These are phyloP conservation scores for Mucor saturninus DNA, from an alignment of 371 early-diverging fungal species.

Conservation along the genomic window DNA sequence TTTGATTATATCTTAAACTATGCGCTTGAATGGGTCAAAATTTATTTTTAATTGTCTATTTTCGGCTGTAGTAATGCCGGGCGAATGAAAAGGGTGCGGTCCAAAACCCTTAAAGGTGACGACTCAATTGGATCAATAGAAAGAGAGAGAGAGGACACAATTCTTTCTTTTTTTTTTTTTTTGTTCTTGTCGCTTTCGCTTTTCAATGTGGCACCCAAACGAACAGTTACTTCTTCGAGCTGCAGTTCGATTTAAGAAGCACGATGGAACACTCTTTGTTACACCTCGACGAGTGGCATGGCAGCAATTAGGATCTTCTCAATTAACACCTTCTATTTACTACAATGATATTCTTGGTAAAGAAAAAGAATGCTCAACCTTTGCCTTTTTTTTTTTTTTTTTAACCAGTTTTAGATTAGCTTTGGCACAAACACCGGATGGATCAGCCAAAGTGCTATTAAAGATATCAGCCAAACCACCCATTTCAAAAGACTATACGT, in stretches of 20 bases:
- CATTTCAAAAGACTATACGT: conserved; percentile 47
- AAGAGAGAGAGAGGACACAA: too few relatives aligned
- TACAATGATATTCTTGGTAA: conserved; percentile 49
- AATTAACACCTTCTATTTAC: conserved; percentile 47
- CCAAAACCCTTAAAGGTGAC: neutral
- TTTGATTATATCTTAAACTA: too few relatives aligned
- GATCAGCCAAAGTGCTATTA: conserved; percentile 42
- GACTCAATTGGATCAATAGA: neutral
- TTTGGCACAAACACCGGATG: conserved; percentile 49
- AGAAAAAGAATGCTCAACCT: neutral
- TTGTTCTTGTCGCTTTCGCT: neutral
- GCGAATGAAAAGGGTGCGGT: too few relatives aligned
- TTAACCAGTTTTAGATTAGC: conserved; percentile 18
- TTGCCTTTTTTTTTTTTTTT: neutral
- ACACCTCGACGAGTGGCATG: conserved; percentile 62
- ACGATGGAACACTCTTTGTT: conserved; percentile 58
- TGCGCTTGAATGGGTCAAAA: too few relatives aligned
- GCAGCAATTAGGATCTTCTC: conserved; percentile 58
- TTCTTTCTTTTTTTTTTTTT: neutral
- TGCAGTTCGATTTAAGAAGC: conserved; percentile 52
- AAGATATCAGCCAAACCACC: conserved; percentile 45
- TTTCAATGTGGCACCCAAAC: conserved; percentile 57
- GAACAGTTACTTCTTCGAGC: conserved; percentile 59
- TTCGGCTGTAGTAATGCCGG: too few relatives aligned
- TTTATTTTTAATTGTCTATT: too few relatives aligned